These are phyloP conservation scores for Umbelopsis isabellina DNA, from an alignment of 192 early-diverging fungal genomes.

Conservation along the genomic window DNA sequence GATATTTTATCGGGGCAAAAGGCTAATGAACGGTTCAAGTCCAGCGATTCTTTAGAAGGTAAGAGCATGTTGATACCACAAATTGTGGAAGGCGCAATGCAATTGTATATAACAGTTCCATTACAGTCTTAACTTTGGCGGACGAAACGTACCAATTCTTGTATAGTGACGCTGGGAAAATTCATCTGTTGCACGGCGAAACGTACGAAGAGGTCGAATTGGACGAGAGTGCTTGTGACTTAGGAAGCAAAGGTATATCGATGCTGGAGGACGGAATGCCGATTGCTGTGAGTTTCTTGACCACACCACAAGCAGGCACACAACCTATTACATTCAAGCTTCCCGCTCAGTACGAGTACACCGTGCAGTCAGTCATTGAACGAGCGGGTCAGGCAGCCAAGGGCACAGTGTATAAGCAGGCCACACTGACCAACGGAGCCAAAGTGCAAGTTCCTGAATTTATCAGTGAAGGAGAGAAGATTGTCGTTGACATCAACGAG, in stretches of 20 bases:
- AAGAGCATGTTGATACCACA: background rate
- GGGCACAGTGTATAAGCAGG: slow-evolving; percentile 70
- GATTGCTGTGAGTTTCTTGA: slow-evolving; percentile 58
- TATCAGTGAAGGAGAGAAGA: slow-evolving; percentile 75
- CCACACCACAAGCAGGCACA: slow-evolving; percentile 49
- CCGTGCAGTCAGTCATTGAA: slow-evolving; percentile 53
- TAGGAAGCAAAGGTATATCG: slow-evolving; percentile 41
- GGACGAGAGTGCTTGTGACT: slow-evolving; percentile 58
- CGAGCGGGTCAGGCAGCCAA: slow-evolving; percentile 62
- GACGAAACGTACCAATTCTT: slow-evolving; percentile 73
- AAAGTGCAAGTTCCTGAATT: slow-evolving; percentile 81
- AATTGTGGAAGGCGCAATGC: background rate
- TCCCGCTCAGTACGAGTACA: slow-evolving; percentile 61
- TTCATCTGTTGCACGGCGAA: slow-evolving; percentile 72
- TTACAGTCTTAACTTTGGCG: slow-evolving; percentile 61
- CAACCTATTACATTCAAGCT: slow-evolving; percentile 64
- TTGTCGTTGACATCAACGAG: slow-evolving; percentile 71
- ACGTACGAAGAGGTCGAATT: slow-evolving; percentile 75
- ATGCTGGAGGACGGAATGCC: slow-evolving; percentile 54
- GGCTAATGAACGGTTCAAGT: slow-evolving; percentile 69
- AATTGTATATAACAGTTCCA: background rate
- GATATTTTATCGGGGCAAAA: slow-evolving; percentile 65
- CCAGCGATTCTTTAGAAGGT: slow-evolving; percentile 68
- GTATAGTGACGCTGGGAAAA: slow-evolving; percentile 62
- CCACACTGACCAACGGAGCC: slow-evolving; percentile 65